Conservation (phyloP, 352 stramenopile genomes). For the Globisporangium barbulae region DNA sequence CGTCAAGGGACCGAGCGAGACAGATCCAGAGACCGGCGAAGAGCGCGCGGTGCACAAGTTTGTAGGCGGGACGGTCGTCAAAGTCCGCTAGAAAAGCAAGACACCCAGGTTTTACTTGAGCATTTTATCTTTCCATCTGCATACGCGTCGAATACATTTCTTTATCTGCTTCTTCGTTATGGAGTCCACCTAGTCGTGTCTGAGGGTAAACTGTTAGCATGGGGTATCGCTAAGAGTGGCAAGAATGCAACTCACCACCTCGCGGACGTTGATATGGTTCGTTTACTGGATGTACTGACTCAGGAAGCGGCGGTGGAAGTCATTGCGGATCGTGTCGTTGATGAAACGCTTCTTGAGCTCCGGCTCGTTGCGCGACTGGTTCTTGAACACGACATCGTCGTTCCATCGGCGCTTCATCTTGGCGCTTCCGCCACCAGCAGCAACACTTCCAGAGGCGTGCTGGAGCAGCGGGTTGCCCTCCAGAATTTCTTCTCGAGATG, state of each 20-base stretch:
- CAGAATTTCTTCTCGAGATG: constrained; percentile 90
- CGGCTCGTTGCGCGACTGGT: constrained; percentile 94
- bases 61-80: constrained; percentile 62
- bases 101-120: background rate
- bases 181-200: background rate
- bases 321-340: constrained; percentile 99
- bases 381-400: constrained; percentile 99
- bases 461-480: constrained; percentile 92
- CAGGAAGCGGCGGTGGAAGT: constrained; percentile 99
- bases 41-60: constrained; percentile 62
- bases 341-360: constrained; percentile 98
- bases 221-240: background rate
- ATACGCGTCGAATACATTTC: constrained; percentile 9
- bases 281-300: constrained; percentile 93
- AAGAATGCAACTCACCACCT: background rate
- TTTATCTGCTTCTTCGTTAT: constrained; percentile 4
- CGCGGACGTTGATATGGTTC: background rate
- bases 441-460: constrained; percentile 14
- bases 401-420: constrained; percentile 98
- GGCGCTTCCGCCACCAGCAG: constrained; percentile 25
- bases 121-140: background rate
- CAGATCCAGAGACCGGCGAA: constrained; percentile 45
- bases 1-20: constrained; percentile 39
- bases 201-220: too few relatives aligned
- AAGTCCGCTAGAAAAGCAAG: constrained; percentile 42